Evolutionary conservation across 306 rosid species (phyloP).

Genomic region (Clitoria ternatea): DNA sequence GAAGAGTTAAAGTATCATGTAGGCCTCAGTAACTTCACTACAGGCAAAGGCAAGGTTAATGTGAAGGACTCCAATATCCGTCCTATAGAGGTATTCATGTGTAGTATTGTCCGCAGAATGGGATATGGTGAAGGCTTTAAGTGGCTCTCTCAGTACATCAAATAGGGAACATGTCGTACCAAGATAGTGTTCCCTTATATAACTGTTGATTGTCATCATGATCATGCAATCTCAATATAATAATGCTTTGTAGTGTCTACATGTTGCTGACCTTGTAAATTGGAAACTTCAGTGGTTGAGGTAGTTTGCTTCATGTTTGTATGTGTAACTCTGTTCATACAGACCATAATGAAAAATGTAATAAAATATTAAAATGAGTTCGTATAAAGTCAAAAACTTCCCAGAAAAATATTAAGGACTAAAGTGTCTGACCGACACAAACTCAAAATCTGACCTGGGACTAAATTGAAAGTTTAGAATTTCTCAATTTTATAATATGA

Average conservation of each 20-base stretch:
- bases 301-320: neutral
- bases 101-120: slow-evolving; percentile 71
- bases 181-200: neutral
- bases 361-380: too few species aligned
- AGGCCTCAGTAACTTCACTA: slow-evolving; percentile 60
- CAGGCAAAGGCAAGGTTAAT: slow-evolving; percentile 58
- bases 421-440: too few species aligned
- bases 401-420: too few species aligned
- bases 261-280: slow-evolving; percentile 14
- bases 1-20: slow-evolving; percentile 51
- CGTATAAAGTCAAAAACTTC: too few species aligned
- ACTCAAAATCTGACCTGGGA: too few species aligned
- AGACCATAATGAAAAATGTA: too few species aligned
- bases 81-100: slow-evolving; percentile 67
- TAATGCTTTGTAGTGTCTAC: neutral
- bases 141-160: slow-evolving; percentile 67
- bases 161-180: slow-evolving; percentile 34
- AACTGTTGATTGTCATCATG: neutral
- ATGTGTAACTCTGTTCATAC: too few species aligned
- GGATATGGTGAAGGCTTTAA: slow-evolving; percentile 69
- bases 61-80: slow-evolving; percentile 48
- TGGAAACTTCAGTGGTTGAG: slow-evolving; percentile 17
- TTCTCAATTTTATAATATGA: too few species aligned
- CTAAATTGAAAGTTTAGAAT: too few species aligned
- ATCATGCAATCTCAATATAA: neutral